Percentiles rank a stretch among this genome's conserved stretches.
Evolutionary conservation across 768 basidiomycete species (phyloP).

Genomic region (Hypsizygus marmoreus): DNA sequence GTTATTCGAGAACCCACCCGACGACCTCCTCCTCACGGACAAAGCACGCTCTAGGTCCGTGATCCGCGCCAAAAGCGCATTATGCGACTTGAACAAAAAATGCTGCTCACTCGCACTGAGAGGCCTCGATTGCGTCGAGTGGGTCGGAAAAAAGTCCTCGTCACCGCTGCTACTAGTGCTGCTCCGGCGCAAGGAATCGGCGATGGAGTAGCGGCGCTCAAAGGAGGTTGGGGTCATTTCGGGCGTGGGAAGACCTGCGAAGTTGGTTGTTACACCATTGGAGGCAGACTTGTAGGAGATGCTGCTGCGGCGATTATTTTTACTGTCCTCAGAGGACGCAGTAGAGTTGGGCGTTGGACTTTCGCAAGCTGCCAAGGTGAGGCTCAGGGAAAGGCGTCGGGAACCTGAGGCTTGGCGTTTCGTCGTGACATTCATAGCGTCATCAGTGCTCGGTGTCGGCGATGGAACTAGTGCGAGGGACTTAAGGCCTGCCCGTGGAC

Average conservation of each 20-base stretch:
- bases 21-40: constrained; percentile 41
- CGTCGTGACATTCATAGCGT: constrained; percentile 24
- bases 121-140: constrained; percentile 44
- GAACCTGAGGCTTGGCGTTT: constrained; percentile 33
- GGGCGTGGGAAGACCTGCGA: constrained; percentile 64
- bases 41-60: constrained; percentile 77
- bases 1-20: constrained; percentile 31
- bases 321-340: constrained; percentile 32
- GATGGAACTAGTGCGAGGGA: constrained; percentile 50
- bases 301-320: constrained; percentile 59
- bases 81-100: constrained; percentile 85
- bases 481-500: constrained; percentile 49
- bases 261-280: constrained; percentile 33
- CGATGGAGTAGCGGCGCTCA: constrained; percentile 42
- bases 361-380: constrained; percentile 32
- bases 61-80: constrained; percentile 79
- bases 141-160: constrained; percentile 45
- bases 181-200: constrained; percentile 29
- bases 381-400: constrained; percentile 40
- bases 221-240: constrained; percentile 68
- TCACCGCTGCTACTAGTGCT: constrained; percentile 34
- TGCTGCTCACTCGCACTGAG: constrained; percentile 77
- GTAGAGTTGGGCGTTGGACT: constrained; percentile 22
- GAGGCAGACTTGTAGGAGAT: constrained; percentile 71
- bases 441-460: constrained; percentile 27